Percentiles rank a stretch among this genome's conserved stretches.
Conservation (phyloP, 495 filamentous ascomycete genomes). For the Aspergillus leporis region DNA sequence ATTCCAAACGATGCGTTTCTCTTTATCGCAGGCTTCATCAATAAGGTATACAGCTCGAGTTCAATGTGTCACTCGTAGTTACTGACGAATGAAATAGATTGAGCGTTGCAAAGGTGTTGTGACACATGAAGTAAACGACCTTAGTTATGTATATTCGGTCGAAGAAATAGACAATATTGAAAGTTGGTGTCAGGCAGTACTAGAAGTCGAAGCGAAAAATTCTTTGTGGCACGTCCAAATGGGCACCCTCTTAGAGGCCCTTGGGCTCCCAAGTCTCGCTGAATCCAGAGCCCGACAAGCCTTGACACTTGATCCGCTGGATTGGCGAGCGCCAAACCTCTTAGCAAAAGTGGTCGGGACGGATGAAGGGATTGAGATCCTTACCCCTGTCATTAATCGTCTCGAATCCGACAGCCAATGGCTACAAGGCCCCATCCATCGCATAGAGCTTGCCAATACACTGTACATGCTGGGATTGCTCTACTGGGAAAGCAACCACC, state of each 20-base stretch:
- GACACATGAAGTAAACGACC: neutral
- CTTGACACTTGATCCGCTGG: slow-evolving; percentile 33
- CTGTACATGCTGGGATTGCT: neutral
- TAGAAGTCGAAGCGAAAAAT: slow-evolving; percentile 15
- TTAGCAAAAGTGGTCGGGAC: slow-evolving; percentile 28
- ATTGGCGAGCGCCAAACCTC: slow-evolving; percentile 39
- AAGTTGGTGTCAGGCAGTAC: slow-evolving; percentile 13
- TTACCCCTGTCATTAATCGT: slow-evolving; percentile 6
- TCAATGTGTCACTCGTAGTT: neutral
- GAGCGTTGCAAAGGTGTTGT: neutral
- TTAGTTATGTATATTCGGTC: neutral
- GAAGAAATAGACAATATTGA: slow-evolving; percentile 20
- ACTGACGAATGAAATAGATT: slow-evolving; percentile 10
- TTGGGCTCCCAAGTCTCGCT: slow-evolving; percentile 12
- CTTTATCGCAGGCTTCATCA: slow-evolving; percentile 14
- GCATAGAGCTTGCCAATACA: slow-evolving; percentile 22
- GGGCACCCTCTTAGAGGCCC: slow-evolving; percentile 25
- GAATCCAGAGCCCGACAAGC: slow-evolving; percentile 28
- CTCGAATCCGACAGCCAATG: slow-evolving; percentile 21
- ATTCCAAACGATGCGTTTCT: slow-evolving; percentile 18
- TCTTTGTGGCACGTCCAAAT: slow-evolving; percentile 40
- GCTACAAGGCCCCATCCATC: slow-evolving; percentile 21
- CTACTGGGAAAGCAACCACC: slow-evolving; percentile 3
- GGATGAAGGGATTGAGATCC: slow-evolving; percentile 30
- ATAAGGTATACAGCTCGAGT: slow-evolving; percentile 16